Base-by-base conservation (phyloP, 495 filamentous ascomycete species). In the Symbiotaphrina buchneri region DNA sequence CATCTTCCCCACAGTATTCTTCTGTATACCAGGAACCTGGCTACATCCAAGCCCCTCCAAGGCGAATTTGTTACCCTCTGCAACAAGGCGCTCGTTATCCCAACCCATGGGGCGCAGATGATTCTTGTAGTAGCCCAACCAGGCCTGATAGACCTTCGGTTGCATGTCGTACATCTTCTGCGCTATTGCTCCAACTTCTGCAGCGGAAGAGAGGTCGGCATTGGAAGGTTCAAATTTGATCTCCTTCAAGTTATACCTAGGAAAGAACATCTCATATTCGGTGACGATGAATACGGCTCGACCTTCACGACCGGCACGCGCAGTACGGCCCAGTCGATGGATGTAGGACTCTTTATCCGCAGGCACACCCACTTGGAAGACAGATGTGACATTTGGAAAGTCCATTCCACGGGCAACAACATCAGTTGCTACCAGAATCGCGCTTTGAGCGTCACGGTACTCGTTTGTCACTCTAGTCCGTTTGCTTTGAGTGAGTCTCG, bases 401-500 rank as follows among this genome's bases (percentile, higher is more conserved):
- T 97, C 87, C 24, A 97, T 14, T 19, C 87, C 87, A 40, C 87
- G 58, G 5, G 87, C 90, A 23, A 87, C 87, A 38, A 97, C 90
- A 44, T 97, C 87, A 0, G 90, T 97, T 52, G 83, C 92, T 39
- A 97, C 83, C 25, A 97, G 53, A 3, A 75, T 91, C 6, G 85
- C 87, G 31, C 77, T 71, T 33, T 64, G 72, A 5, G 87, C 84
- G 48, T 97, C 95, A 53, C 77, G 82, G 58, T 94, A 97, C 42
- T 94, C 85, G 53, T 95, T 95, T 54, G 95, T 95, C 0, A 81
- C 91, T 45, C 87, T 90, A 28, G 87, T 97, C 4, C 87, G 74
- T 49, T 90, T 91, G 47, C 92, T 77, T 52, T 95, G 87, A 54
- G 94, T 95, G 53, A 91, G 80, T 51, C 93, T 92, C 31, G 85